Conservation (phyloP, 768 basidiomycete species). For the Suillus plorans region DNA sequence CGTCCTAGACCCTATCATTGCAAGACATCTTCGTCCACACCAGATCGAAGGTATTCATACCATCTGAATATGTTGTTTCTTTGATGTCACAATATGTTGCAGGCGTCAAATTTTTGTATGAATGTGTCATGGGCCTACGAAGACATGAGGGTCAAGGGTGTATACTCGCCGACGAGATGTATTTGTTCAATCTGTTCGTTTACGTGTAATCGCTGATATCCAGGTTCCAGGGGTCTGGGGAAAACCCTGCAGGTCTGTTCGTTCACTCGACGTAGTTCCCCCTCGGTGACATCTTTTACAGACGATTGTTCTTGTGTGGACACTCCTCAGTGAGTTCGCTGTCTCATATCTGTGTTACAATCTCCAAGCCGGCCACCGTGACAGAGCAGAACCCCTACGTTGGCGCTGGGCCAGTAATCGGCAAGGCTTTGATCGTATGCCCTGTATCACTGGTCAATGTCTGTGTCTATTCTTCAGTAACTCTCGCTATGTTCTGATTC, state of each 20-base stretch:
- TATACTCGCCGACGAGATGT: conserved; percentile 98
- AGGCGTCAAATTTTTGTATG: conserved; percentile 91
- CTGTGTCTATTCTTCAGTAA: conserved; percentile 21
- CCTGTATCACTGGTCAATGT: conserved; percentile 89
- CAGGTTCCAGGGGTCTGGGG: conserved; percentile 80
- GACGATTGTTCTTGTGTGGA: conserved; percentile 94
- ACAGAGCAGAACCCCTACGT: conserved; percentile 85
- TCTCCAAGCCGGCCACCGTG: not conserved
- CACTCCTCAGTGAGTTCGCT: conserved; percentile 70
- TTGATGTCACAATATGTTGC: not conserved
- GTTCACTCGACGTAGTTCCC: not conserved
- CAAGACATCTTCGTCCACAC: conserved; percentile 77
- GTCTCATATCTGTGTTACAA: conserved; percentile 4
- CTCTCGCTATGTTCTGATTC: conserved; percentile 4
- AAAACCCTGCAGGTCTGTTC: conserved; percentile 78
- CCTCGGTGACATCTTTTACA: conserved; percentile 32
- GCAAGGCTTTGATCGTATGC: conserved; percentile 90
- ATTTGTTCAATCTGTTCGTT: conserved; percentile 8
- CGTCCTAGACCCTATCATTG: conserved; percentile 86
- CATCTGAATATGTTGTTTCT: not conserved
- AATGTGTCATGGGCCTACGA: conserved; percentile 91
- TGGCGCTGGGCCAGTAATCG: conserved; percentile 51
- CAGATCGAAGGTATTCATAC: conserved; percentile 72
- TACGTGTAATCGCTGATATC: not conserved
- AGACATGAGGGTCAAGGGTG: conserved; percentile 92